Evolutionary conservation across 2,329 filamentous ascomycete species (phyloP).

Genomic region (Penicillium occitanis): DNA sequence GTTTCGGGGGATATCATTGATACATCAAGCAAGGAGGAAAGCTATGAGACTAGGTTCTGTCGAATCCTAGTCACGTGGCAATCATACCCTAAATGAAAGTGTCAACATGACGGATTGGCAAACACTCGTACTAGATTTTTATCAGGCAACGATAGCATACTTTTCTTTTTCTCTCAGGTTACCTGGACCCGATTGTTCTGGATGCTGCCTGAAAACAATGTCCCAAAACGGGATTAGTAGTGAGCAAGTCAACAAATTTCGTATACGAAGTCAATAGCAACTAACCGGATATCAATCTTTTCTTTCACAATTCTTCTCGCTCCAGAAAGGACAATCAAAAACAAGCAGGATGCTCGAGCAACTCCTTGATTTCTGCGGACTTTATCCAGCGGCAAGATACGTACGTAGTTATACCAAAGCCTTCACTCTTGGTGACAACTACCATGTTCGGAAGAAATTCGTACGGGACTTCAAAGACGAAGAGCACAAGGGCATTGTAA

Average conservation of each 20-base stretch:
- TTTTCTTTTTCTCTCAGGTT: too few relatives aligned
- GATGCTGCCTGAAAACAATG: not conserved
- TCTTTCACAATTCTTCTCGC: not conserved
- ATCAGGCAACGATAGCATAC: not conserved
- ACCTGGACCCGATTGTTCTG: too few relatives aligned
- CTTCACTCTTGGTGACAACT: too few relatives aligned
- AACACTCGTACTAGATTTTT: not conserved
- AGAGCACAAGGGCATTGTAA: not conserved
- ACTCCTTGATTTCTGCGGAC: not conserved
- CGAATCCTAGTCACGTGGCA: not conserved
- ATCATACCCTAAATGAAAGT: not conserved
- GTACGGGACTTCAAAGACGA: not conserved
- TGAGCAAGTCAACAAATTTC: not conserved
- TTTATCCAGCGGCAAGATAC: not conserved
- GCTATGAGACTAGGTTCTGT: not conserved
- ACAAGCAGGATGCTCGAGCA: not conserved
- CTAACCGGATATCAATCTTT: not conserved
- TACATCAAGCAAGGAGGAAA: not conserved
- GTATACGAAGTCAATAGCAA: not conserved
- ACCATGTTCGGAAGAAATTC: not conserved
- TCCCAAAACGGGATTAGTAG: too few relatives aligned
- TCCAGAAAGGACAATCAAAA: not conserved
- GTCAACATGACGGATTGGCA: not conserved
- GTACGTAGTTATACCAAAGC: not conserved
- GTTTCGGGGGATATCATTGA: not conserved